Percentiles rank a stretch among this genome's conserved stretches.
Evolutionary conservation across 345 rosid genomes (phyloP).

Genomic region (Salix brachista): DNA sequence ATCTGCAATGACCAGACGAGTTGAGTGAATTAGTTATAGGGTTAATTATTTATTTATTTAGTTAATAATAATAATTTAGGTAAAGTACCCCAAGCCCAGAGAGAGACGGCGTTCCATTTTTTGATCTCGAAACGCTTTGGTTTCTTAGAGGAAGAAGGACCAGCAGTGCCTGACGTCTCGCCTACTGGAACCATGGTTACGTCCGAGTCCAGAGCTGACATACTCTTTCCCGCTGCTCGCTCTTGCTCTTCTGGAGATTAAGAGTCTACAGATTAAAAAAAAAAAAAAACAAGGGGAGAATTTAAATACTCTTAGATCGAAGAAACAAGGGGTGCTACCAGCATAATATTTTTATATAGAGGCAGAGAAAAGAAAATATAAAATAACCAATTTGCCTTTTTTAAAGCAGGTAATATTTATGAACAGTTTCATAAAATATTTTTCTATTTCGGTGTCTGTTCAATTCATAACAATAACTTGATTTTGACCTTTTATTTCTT

Average conservation of each 20-base stretch:
- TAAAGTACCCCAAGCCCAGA: conserved; percentile 89
- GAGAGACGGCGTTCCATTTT: conserved; percentile 91
- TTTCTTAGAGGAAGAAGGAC: conserved; percentile 58
- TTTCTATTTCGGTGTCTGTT: too few species aligned
- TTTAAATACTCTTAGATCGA: too few species aligned
- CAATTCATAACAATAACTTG: too few species aligned
- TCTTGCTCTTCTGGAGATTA: neutral
- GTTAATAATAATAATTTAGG: neutral
- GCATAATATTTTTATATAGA: too few species aligned
- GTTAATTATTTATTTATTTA: neutral
- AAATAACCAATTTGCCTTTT: too few species aligned
- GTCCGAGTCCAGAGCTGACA: conserved; percentile 78
- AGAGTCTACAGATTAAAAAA: too few species aligned
- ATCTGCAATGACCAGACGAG: conserved; percentile 41
- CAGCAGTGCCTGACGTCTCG: conserved; percentile 46
- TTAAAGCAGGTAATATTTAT: too few species aligned
- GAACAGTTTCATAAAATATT: too few species aligned
- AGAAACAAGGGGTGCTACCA: too few species aligned
- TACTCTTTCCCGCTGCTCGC: conserved; percentile 5
- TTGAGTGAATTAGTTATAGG: conserved; percentile 10
- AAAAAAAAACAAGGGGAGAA: too few species aligned
- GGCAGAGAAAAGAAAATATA: too few species aligned
- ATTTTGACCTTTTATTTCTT: too few species aligned
- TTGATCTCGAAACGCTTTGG: conserved; percentile 82
- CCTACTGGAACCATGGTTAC: conserved; percentile 75